Percentiles rank a stretch among this genome's conserved stretches.
Conservation (phyloP, 164 flowering plant genomes). For the Tetracentron sinense region DNA sequence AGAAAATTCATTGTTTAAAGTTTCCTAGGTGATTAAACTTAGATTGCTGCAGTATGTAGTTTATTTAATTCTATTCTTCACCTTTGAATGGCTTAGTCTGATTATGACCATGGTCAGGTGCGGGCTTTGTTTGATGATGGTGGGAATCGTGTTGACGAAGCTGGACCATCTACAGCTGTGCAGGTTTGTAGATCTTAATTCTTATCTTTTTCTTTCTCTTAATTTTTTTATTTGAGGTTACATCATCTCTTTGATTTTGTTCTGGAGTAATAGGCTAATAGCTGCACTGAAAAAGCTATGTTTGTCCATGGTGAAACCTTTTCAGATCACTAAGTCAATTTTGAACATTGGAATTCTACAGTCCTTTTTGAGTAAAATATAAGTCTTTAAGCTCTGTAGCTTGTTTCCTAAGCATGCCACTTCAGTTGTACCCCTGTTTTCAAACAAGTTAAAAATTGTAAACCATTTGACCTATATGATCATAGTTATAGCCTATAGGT, state of each 20-base stretch:
- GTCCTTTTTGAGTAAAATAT: not conserved
- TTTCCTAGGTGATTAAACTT: not conserved
- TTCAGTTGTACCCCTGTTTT: too few species aligned
- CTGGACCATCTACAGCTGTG: constrained; percentile 86
- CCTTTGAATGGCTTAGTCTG: constrained; percentile 1
- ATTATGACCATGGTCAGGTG: constrained; percentile 40
- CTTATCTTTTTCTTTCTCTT: not conserved
- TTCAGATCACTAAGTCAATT: not conserved
- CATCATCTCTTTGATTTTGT: not conserved
- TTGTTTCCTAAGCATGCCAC: not conserved
- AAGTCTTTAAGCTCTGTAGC: not conserved
- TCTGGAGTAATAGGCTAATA: not conserved
- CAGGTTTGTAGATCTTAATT: constrained; percentile 46
- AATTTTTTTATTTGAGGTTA: too few species aligned
- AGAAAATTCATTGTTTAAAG: not conserved
- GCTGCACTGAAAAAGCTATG: not conserved
- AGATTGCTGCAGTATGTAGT: not conserved
- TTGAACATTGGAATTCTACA: not conserved
- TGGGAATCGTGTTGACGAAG: constrained; percentile 66
- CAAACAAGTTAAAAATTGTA: not conserved
- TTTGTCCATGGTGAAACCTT: not conserved
- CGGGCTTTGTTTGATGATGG: constrained; percentile 86
- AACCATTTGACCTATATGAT: not conserved
- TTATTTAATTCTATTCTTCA: constrained; percentile 1
- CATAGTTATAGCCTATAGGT: not conserved